These are phyloP conservation scores for Phytophthora meadii DNA, from an alignment of 352 stramenopile genomes.

Conservation along the genomic window DNA sequence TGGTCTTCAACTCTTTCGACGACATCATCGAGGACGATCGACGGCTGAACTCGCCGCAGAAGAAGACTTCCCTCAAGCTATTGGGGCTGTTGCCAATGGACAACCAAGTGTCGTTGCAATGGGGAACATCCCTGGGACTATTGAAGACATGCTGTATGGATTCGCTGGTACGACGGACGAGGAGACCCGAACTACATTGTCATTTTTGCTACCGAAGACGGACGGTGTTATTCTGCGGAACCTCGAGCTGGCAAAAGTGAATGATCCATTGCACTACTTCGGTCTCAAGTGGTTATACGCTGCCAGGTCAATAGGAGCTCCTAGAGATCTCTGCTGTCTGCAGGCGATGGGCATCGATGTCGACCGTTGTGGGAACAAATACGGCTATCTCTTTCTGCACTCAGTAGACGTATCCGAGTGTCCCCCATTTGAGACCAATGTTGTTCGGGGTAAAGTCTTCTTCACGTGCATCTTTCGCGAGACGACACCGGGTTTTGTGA, in stretches of 20 bases:
- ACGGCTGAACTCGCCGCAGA: constrained; percentile 14
- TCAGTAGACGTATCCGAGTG: not conserved
- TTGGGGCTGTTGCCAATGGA: constrained; percentile 3
- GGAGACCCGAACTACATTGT: constrained; percentile 31
- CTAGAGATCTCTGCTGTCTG: not conserved
- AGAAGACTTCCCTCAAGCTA: constrained; percentile 13
- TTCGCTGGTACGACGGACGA: constrained; percentile 25
- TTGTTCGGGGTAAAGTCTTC: no score
- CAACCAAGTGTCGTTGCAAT: constrained; percentile 28
- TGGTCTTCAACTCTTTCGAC: constrained; percentile 13
- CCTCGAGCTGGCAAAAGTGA: constrained; percentile 23
- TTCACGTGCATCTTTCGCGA: no score
- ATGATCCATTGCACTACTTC: constrained; percentile 43
- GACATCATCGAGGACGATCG: constrained; percentile 8
- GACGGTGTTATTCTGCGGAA: constrained; percentile 38
- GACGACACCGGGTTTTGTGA: no score
- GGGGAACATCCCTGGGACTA: constrained; percentile 22
- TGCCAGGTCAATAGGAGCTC: not conserved
- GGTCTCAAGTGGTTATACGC: constrained; percentile 43
- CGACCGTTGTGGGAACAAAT: not conserved
- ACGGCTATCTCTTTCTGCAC: not conserved
- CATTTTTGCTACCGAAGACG: constrained; percentile 28
- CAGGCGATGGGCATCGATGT: not conserved
- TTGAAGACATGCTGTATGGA: constrained; percentile 32
- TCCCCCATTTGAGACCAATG: not conserved